These are phyloP conservation scores for Athelia sp. DNA, from an alignment of 1,284 basidiomycete genomes.

Conservation along the genomic window DNA sequence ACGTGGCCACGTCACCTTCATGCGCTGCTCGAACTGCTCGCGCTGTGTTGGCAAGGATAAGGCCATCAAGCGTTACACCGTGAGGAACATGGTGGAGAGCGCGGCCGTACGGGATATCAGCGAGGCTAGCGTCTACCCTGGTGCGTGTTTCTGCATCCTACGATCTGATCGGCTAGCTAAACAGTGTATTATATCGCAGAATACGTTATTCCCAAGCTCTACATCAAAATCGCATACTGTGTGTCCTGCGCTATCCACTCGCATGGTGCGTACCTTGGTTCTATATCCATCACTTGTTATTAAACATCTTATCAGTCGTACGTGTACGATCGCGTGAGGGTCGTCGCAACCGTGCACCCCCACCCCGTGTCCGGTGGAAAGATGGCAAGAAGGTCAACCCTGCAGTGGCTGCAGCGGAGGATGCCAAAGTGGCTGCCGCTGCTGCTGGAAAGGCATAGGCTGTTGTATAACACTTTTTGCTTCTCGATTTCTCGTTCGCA, in stretches of 20 bases:
- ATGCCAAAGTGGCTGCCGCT: constrained; percentile 45
- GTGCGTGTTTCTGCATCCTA: constrained; percentile 41
- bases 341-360: constrained; percentile 93
- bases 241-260: constrained; percentile 99
- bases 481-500: constrained; percentile 6
- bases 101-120: constrained; percentile 97
- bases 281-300: constrained; percentile 1
- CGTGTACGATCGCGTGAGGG: constrained; percentile 93
- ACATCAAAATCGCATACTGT: constrained; percentile 99
- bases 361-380: constrained; percentile 95
- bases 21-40: constrained; percentile 99
- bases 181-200: constrained; percentile 43
- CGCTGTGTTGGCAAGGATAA: constrained; percentile 95
- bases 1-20: constrained; percentile 90
- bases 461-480: constrained; percentile 8
- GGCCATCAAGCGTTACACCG: constrained; percentile 99
- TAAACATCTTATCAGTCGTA: constrained; percentile 55
- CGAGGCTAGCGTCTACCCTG: constrained; percentile 92
- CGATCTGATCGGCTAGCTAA: constrained; percentile 6
- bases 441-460: constrained; percentile 37
- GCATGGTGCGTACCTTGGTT: constrained; percentile 61
- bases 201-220: constrained; percentile 96
- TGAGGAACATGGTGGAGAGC: constrained; percentile 99
- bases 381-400: constrained; percentile 96
- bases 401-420: constrained; percentile 71